phyloP scores from a whole-genome alignment of 2,329 filamentous ascomycete genomes.

The Hymenoscyphus salicellus region DNA sequence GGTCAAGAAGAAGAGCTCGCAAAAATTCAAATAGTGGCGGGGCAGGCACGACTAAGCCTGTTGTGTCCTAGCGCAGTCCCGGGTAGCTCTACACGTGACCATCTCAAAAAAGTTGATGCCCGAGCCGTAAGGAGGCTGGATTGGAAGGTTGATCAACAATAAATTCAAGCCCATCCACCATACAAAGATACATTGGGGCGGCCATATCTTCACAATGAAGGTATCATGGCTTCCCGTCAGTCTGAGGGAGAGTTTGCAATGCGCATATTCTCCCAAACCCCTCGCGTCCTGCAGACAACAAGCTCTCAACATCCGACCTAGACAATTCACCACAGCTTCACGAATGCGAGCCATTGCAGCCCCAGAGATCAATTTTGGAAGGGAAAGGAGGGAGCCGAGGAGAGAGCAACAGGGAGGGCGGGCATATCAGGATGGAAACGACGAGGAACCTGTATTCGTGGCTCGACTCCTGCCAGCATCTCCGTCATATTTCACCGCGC shows the following conservation, averaged over 20 bases:
- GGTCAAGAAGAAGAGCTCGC: background rate
- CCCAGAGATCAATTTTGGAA: conserved; percentile 44
- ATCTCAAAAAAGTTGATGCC: background rate
- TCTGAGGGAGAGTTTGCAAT: conserved; percentile 30
- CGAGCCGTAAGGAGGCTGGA: background rate
- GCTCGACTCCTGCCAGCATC: conserved; percentile 79
- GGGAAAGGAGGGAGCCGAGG: conserved; percentile 1
- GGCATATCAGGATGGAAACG: conserved; percentile 20
- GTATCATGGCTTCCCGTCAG: conserved; percentile 31
- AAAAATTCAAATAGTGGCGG: conserved; percentile 1
- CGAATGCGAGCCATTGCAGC: conserved; percentile 39
- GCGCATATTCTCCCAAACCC: conserved; percentile 19
- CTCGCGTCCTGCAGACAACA: conserved; percentile 17
- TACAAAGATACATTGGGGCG: conserved; percentile 9
- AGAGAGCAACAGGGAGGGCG: background rate
- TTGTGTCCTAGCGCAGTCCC: background rate
- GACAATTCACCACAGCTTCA: conserved; percentile 31
- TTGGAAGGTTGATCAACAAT: conserved; percentile 3
- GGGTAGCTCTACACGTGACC: conserved; percentile 3
- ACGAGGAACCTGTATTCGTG: conserved; percentile 39
- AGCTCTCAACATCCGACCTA: conserved; percentile 20
- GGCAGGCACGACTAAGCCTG: background rate
- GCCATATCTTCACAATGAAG: conserved; percentile 33
- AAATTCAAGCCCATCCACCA: conserved; percentile 2
- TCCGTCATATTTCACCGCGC: conserved; percentile 90